Evolutionary conservation across 116 monocot species (phyloP), one percentile per base, ranked within the genome.

Genomic region (Zostera marina): DNA sequence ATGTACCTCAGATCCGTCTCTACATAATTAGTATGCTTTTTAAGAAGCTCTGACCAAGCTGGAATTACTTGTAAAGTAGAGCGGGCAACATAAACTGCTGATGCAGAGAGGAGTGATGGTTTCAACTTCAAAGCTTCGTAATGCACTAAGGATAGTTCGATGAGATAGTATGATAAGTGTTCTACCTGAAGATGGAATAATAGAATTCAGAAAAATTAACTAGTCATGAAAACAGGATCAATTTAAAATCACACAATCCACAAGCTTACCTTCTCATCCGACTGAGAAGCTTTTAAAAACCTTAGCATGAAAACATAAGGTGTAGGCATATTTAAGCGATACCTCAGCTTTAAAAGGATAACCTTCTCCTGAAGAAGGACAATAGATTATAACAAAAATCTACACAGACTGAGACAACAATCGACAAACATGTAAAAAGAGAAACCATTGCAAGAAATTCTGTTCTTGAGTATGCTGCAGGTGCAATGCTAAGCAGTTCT

Each of bases 251-350:
- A 17, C 55, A 21, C 22, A 63, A 41, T 11, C 56, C 3, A 32
- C 21, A 61, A 8, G 9, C 24, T 24, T 44, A 85, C 81, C 77
- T 75, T 77, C 52, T 65, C 66, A 21, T 73, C 75, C 9, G 85
- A 67, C 59, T 70, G 64, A 44, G 85, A 74, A 57, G 85, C 80
- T 63, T 77, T 80, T 47, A 85, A 63, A 64, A 85, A 85, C 68
- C 80, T 71, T 47, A 72, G 52, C 80, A 85, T 77, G 42, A 85
- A 85, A n/a, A 85, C 72, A 64, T 74, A 80, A 21, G 81, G 74
- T 66, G 81, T 85, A 25, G 81, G 81, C 41, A 75, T 48, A 44
- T 77, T 80, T 58, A 85, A 63, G 38, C 74, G 70, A 52, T 66
- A 80, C n/a, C 45, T 61, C 25, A 61, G 9, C 45, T 26, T 47